Evolutionary conservation across 345 rosid genomes (phyloP).

Genomic region (Citrus inodora): DNA sequence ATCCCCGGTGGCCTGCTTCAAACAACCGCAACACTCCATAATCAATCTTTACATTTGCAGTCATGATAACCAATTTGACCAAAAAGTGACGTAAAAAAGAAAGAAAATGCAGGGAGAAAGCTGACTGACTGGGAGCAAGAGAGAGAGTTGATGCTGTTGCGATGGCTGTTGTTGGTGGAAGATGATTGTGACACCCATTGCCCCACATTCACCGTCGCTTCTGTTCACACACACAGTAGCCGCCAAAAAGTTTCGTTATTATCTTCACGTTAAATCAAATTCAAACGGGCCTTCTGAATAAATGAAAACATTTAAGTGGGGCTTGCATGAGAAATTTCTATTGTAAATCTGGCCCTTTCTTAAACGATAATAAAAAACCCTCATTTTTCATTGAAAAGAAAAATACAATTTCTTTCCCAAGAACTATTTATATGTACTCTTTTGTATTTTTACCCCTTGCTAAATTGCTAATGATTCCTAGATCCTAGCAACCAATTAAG

Average conservation of each 20-base stretch:
- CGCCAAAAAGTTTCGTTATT: slow-evolving; percentile 12
- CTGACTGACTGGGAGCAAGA: slow-evolving; percentile 68
- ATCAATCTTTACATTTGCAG: neutral
- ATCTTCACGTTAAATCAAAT: neutral
- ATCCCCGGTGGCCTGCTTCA: slow-evolving; percentile 53
- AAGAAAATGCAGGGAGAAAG: slow-evolving; percentile 9
- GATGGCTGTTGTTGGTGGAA: slow-evolving; percentile 46
- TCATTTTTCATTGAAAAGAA: neutral
- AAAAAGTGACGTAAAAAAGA: neutral
- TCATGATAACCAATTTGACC: neutral
- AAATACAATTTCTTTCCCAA: neutral
- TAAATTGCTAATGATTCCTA: too few relatives aligned
- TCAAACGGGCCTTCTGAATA: neutral
- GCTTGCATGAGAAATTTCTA: too few relatives aligned
- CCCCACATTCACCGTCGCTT: slow-evolving; percentile 33
- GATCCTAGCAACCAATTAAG: too few relatives aligned
- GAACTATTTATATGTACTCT: neutral
- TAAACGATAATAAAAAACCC: too few relatives aligned
- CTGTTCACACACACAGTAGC: slow-evolving; percentile 28
- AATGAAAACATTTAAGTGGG: too few relatives aligned
- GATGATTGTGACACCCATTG: slow-evolving; percentile 68
- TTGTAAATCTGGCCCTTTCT: neutral
- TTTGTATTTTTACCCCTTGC: neutral
- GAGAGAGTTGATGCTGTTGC: slow-evolving; percentile 61
- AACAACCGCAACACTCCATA: neutral